phyloP scores from a whole-genome alignment of 208 protist species.

The Trypanosoma conorhini region DNA sequence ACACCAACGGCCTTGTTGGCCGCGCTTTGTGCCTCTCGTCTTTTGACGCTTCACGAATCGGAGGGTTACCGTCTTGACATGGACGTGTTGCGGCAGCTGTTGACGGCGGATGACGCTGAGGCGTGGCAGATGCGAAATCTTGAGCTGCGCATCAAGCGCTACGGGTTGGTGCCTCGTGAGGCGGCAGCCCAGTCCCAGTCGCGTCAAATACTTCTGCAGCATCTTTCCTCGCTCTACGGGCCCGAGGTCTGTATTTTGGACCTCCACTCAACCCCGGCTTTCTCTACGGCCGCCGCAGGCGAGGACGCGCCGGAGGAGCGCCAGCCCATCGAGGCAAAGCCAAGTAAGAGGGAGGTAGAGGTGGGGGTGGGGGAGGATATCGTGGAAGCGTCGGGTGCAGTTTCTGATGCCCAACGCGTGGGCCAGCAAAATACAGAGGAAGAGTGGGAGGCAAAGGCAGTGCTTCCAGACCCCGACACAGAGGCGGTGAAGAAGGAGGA shows the following conservation, averaged over 20 bases:
- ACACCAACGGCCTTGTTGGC: constrained; percentile 9
- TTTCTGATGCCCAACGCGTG: no score
- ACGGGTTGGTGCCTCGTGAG: background rate
- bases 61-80: constrained; percentile 6
- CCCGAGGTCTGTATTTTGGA: constrained; percentile 15
- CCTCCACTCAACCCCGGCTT: background rate
- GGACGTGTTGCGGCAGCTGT: constrained; percentile 4
- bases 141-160: constrained; percentile 21
- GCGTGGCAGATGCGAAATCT: constrained; percentile 18
- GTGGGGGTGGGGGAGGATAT: background rate
- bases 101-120: constrained; percentile 1
- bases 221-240: constrained; percentile 11
- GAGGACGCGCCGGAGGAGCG: background rate
- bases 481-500: background rate
- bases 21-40: constrained; percentile 14
- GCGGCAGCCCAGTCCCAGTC: background rate
- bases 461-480: no score
- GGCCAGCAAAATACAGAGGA: no score
- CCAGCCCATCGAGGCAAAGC: no score
- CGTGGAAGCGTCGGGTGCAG: no score
- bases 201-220: constrained; percentile 1
- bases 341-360: background rate
- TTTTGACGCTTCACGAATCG: constrained; percentile 1
- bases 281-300: background rate
- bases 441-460: no score